phyloP scores from a whole-genome alignment of 352 stramenopile genomes.

The Phytophthora citrophthora region DNA sequence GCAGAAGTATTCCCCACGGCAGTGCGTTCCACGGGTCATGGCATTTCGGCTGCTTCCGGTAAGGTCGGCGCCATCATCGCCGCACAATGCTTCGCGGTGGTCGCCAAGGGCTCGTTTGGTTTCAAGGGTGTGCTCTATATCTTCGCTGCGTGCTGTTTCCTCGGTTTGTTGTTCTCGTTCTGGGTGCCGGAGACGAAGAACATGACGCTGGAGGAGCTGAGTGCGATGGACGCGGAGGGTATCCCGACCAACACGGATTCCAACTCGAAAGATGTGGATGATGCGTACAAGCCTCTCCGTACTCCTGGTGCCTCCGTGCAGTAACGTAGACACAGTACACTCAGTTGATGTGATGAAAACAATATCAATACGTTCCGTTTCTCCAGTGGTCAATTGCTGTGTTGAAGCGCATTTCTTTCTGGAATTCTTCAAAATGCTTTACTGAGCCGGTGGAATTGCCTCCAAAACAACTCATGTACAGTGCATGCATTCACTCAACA shows the following conservation, averaged over 20 bases:
- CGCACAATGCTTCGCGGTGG: slow-evolving; percentile 51
- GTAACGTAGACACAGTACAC: background rate
- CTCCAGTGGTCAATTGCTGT: no score
- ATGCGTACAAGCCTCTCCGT: slow-evolving; percentile 13
- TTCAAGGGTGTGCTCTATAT: slow-evolving; percentile 58
- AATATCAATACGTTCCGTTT: no score
- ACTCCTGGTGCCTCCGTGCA: slow-evolving; percentile 11
- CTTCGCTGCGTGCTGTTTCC: slow-evolving; percentile 54
- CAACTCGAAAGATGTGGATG: slow-evolving; percentile 18
- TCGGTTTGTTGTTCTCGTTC: slow-evolving; percentile 56
- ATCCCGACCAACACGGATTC: slow-evolving; percentile 11
- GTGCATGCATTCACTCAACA: no score
- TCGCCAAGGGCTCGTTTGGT: slow-evolving; percentile 48
- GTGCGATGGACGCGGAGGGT: slow-evolving; percentile 14
- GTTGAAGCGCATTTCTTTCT: no score
- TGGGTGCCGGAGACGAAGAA: slow-evolving; percentile 62
- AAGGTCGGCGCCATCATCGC: slow-evolving; percentile 76
- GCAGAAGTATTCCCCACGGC: slow-evolving; percentile 86
- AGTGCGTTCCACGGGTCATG: slow-evolving; percentile 82
- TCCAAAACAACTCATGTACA: no score
- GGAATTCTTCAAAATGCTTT: no score
- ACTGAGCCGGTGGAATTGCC: no score
- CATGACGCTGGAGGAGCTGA: slow-evolving; percentile 57
- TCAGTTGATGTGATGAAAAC: no score
- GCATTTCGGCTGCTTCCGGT: slow-evolving; percentile 76